Evolutionary conservation across 192 early-diverging fungal genomes (phyloP).

Genomic region (Coemansia sp.): DNA sequence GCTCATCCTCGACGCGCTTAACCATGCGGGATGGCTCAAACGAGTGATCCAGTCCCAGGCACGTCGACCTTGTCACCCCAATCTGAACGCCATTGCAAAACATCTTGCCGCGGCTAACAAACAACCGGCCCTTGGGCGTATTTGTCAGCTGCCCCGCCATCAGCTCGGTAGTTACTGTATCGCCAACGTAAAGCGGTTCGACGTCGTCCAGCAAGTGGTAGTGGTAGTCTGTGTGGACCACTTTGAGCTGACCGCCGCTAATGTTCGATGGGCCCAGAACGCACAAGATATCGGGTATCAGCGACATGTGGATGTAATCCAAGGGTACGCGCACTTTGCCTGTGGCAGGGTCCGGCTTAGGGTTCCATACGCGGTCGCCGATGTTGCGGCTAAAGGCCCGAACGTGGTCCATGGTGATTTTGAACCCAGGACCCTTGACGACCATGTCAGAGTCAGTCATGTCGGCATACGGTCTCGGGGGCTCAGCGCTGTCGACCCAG

Average conservation of each 20-base stretch:
- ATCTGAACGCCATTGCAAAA: conserved; percentile 68
- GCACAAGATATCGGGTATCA: conserved; percentile 73
- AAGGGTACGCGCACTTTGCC: conserved; percentile 68
- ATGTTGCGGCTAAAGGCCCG: conserved; percentile 75
- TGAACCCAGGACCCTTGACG: neutral
- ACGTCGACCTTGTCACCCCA: conserved; percentile 71
- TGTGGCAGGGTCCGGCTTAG: neutral
- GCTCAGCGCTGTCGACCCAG: conserved; percentile 17
- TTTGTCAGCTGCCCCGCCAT: neutral
- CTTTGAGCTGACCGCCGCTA: conserved; percentile 78
- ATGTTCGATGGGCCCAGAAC: conserved; percentile 81
- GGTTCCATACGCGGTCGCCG: conserved; percentile 60
- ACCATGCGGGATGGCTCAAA: conserved; percentile 76
- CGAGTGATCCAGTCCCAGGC: conserved; percentile 74
- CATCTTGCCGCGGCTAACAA: conserved; percentile 52
- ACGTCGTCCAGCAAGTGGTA: conserved; percentile 66
- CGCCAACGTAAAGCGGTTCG: conserved; percentile 69
- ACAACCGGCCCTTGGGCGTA: conserved; percentile 16
- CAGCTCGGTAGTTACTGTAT: conserved; percentile 69
- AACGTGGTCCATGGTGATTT: conserved; percentile 72
- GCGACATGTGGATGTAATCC: conserved; percentile 85
- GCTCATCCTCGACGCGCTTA: conserved; percentile 56
- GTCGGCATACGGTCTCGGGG: neutral
- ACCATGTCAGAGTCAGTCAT: conserved; percentile 6
- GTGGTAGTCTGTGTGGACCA: conserved; percentile 86